These are phyloP conservation scores for Butyriboletus loyo DNA, from an alignment of 768 basidiomycete genomes.

Conservation along the genomic window DNA sequence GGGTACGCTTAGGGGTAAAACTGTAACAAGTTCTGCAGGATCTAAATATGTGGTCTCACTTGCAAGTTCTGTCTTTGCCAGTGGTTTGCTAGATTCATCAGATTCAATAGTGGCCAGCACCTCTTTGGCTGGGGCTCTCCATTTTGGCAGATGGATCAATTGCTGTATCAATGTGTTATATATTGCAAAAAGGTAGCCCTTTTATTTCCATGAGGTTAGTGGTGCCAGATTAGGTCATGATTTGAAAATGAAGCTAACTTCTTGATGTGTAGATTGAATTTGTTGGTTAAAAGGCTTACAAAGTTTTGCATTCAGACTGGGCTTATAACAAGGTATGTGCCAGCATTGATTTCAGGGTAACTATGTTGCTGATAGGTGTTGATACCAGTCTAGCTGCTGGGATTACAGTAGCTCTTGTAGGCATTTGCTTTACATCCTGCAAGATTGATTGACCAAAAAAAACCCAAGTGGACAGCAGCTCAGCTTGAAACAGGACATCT, in stretches of 20 bases:
- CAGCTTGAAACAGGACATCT: conserved; percentile 20
- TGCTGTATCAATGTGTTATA: conserved; percentile 18
- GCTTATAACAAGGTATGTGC: conserved; percentile 21
- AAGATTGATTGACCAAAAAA: not conserved
- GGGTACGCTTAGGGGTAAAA: no score
- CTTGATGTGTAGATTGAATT: conserved; percentile 5
- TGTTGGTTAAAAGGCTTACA: conserved; percentile 15
- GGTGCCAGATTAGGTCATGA: not conserved
- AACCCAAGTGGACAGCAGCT: conserved; percentile 17
- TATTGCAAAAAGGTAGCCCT: conserved; percentile 9
- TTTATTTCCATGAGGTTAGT: conserved; percentile 14
- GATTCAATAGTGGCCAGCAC: conserved; percentile 17
- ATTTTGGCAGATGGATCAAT: conserved; percentile 20
- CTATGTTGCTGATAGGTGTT: not conserved
- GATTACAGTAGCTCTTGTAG: conserved; percentile 16
- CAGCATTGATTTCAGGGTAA: not conserved
- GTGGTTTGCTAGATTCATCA: not conserved
- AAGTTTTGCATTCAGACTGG: conserved; percentile 28
- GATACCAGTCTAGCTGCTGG: conserved; percentile 14
- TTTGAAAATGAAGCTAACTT: not conserved
- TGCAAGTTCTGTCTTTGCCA: conserved; percentile 1
- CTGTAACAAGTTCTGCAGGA: no score
- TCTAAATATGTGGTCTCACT: not conserved
- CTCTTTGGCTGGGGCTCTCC: conserved; percentile 23
- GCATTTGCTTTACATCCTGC: not conserved